These are phyloP conservation scores for Cryptococcus deneoformans DNA, from an alignment of 1,284 basidiomycete genomes.

Conservation along the genomic window DNA sequence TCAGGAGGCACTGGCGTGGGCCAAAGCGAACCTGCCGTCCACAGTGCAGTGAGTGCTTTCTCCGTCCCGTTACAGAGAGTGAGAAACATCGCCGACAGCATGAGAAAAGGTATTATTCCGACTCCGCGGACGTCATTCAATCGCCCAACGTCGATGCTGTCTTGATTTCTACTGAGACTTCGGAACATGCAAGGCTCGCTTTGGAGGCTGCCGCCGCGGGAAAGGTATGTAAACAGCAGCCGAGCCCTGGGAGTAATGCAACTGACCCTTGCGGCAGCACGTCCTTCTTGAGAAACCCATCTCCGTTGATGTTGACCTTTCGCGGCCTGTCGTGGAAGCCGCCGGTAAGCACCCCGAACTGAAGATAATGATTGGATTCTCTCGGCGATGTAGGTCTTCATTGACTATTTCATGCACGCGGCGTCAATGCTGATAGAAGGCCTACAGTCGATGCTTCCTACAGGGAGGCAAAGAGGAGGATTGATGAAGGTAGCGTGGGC, in stretches of 20 bases:
- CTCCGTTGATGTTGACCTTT: too few relatives aligned
- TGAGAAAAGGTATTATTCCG: too few relatives aligned
- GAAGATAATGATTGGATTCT: constrained; percentile 1
- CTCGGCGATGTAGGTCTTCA: neutral
- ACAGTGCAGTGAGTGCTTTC: neutral
- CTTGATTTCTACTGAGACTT: neutral
- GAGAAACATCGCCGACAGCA: too few relatives aligned
- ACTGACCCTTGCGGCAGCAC: neutral
- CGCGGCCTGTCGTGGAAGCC: too few relatives aligned
- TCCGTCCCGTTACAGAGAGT: neutral
- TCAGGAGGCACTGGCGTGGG: too few relatives aligned
- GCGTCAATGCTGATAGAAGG: neutral
- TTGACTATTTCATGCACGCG: too few relatives aligned
- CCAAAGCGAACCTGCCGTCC: neutral
- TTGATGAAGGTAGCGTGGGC: constrained; percentile 7
- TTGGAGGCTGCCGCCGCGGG: neutral
- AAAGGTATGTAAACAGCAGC: neutral
- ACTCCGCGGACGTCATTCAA: too few relatives aligned
- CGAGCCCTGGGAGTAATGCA: neutral
- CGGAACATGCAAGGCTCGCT: neutral
- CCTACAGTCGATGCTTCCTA: neutral
- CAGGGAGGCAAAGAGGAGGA: neutral
- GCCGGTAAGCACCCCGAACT: neutral
- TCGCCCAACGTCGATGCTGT: neutral
- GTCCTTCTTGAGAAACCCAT: too few relatives aligned